A percentile compares a stretch with the other conserved stretches of the same genome.
Evolutionary conservation across 495 filamentous ascomycete genomes (phyloP).

Genomic region (Achaetomiella virescens): DNA sequence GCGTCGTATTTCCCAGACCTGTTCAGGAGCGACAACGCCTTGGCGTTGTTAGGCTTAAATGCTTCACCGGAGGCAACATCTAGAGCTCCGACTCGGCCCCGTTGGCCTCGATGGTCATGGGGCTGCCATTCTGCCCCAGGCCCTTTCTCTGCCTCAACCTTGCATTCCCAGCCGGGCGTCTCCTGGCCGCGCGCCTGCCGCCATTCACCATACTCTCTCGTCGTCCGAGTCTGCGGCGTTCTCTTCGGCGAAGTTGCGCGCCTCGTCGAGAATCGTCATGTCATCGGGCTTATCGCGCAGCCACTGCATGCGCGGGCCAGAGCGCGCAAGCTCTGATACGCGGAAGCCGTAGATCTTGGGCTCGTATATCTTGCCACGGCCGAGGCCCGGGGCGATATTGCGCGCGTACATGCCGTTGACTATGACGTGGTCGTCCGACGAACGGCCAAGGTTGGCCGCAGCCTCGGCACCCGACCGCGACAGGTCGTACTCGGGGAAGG

Average conservation of each 20-base stretch:
- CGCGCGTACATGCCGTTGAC: slow-evolving; percentile 79
- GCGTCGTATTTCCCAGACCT: background rate
- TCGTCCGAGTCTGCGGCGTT: slow-evolving; percentile 37
- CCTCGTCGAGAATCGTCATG: slow-evolving; percentile 77
- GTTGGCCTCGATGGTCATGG: slow-evolving; percentile 47
- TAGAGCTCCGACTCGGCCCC: slow-evolving; percentile 46
- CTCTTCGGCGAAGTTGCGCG: slow-evolving; percentile 48
- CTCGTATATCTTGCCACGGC: slow-evolving; percentile 78
- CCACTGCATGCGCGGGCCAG: slow-evolving; percentile 95
- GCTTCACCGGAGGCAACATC: background rate
- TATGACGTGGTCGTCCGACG: slow-evolving; percentile 40
- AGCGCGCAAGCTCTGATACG: slow-evolving; percentile 78
- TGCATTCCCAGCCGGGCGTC: slow-evolving; percentile 30
- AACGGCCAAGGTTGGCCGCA: slow-evolving; percentile 34
- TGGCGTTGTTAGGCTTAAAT: no score
- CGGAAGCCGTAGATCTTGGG: slow-evolving; percentile 95
- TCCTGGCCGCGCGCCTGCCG: slow-evolving; percentile 30
- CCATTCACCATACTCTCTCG: slow-evolving; percentile 33
- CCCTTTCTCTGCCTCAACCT: slow-evolving; percentile 22
- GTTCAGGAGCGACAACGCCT: background rate
- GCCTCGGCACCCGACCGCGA: slow-evolving; percentile 45
- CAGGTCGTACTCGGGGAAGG: slow-evolving; percentile 91
- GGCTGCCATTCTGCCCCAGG: slow-evolving; percentile 41
- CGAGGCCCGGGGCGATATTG: slow-evolving; percentile 85
- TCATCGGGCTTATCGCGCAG: slow-evolving; percentile 76